Evolutionary conservation across 2,329 filamentous ascomycete genomes (phyloP), one percentile per base, ranked within the genome.

Genomic region (Tolypocladium tundrense): DNA sequence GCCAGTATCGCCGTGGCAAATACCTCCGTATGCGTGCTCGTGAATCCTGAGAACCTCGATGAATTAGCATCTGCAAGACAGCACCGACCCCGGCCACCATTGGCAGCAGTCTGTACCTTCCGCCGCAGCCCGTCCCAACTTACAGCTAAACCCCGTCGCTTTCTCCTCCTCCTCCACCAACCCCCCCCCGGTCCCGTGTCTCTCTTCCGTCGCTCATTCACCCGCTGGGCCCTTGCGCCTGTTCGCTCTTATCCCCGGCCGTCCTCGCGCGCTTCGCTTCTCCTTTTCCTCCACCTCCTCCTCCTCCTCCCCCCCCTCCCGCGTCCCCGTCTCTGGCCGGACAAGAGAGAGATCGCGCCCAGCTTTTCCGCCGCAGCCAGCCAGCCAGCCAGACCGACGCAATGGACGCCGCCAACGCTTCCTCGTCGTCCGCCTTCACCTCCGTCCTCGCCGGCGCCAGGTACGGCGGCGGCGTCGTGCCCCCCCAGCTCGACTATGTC

Each of bases 361-460:
- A 55, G 33, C 41, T 19, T 37, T 31, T 14, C 31, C 37, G 19
- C 39, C 31, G 52, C n/a, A 50, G 48, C 56, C 24, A 54, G 27
- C 56, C 56, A 42, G 58, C 59, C 60, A 3, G 27, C 56, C 24
- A 55, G 27, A 57, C 56, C 40, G 58, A 59, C 60, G 4, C 27
- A 64, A 82, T 83, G 80, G 79, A 78, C 67, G 71, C 82, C 66
- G 72, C 83, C 66, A 88, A 88, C 72, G 72, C 83, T 65, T 74
- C 84, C 63, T 84, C 88, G 70, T 81, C 88, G 70, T 82, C 83
- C 66, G 86, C 82, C 71, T 87, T 90, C 66, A 81, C 82, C 67
- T 90, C 88, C 70, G 84, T 87, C 54, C 71, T 87, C 70, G 86
- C 86, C 61, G 82, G 81, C 70, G 79, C 84, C 67, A 83, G 77